Base-by-base conservation (phyloP, 2,329 filamentous ascomycete species). In the Dryadomyces quercus-mongolicae region DNA sequence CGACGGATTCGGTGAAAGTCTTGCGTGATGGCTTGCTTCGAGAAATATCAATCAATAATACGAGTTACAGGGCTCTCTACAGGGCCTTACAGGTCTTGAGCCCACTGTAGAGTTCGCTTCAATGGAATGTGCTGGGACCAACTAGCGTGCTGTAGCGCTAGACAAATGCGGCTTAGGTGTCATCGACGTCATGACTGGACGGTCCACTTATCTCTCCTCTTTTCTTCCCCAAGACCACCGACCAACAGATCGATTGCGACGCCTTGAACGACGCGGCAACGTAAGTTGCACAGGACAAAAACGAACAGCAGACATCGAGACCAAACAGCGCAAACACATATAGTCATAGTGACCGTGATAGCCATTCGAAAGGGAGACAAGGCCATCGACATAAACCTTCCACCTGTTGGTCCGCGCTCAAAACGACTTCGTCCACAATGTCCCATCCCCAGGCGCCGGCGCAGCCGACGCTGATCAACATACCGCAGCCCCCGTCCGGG, bases 401-500 rank as follows among this genome's bases (percentile, higher is more conserved):
- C 25, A n/a, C n/a, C n/a, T n/a, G n/a, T n/a, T n/a, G n/a, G n/a
- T 31, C 25, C 8, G 38, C 38, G 16, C n/a, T n/a, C n/a, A n/a
- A 13, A 42, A 15, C 38, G 20, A n/a, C 31, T 21, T 42, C 2
- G 21, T 16, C 34, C 9, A 25, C 44, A 40, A 51, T 47, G 47
- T 43, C 51, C 15, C 50, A 46, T 18, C 45, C 51, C 25, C 38
- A 51, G 13, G 51, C 59, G n/a, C 34, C 50, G 31, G 42, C 66
- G 52, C 69, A 70, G 60, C 85, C 84, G 21, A 91, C 85, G 56
- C 71, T 92, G 58, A 91, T 92, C 74, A 89, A 91, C 67, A 78
- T 95, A 57, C 89, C 89, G 47, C 87, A 88, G 58, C 85, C 88
- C 55, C 82, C 85, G 20, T 91, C 88, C 40, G 86, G 88, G 59